Evolutionary conservation across 1,284 basidiomycete species (phyloP).

Genomic region (Schizophyllum amplum): DNA sequence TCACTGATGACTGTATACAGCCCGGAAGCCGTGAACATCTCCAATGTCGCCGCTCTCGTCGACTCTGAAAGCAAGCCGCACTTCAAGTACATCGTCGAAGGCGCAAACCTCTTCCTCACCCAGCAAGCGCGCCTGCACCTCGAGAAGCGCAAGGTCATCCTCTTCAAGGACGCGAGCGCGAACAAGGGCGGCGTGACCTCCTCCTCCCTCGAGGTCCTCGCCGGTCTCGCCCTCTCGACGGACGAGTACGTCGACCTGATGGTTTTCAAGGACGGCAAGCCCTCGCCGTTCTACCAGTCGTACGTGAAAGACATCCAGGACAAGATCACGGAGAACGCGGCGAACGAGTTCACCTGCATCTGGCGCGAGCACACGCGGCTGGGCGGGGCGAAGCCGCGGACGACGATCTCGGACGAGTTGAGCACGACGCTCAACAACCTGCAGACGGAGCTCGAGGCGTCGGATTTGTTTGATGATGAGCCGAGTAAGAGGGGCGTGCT

Average conservation of each 20-base stretch:
- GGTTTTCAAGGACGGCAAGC: slow-evolving; percentile 89
- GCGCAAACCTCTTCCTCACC: slow-evolving; percentile 96
- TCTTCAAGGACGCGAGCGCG: slow-evolving; percentile 96
- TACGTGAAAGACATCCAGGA: slow-evolving; percentile 92
- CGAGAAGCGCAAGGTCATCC: slow-evolving; percentile 87
- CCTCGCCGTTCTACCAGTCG: slow-evolving; percentile 78
- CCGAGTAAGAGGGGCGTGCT: slow-evolving; percentile 79
- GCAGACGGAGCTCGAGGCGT: slow-evolving; percentile 85
- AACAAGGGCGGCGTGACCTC: slow-evolving; percentile 99
- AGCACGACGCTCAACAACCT: slow-evolving; percentile 82
- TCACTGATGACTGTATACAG: slow-evolving; percentile 22
- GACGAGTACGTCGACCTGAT: slow-evolving; percentile 84
- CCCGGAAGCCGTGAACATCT: slow-evolving; percentile 95
- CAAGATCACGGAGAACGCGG: slow-evolving; percentile 90
- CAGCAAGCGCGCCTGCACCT: slow-evolving; percentile 92
- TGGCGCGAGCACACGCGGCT: slow-evolving; percentile 84
- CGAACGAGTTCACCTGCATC: slow-evolving; percentile 90
- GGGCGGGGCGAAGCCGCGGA: slow-evolving; percentile 78
- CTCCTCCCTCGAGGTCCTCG: slow-evolving; percentile 92
- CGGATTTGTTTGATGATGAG: slow-evolving; percentile 82
- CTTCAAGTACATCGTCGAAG: slow-evolving; percentile 96
- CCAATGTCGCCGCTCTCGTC: slow-evolving; percentile 85
- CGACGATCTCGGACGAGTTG: slow-evolving; percentile 90
- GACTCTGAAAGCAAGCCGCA: slow-evolving; percentile 94
- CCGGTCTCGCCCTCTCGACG: slow-evolving; percentile 83